Conservation (phyloP, 176 grass and related monocot species). For the Oryza brachyantha region DNA sequence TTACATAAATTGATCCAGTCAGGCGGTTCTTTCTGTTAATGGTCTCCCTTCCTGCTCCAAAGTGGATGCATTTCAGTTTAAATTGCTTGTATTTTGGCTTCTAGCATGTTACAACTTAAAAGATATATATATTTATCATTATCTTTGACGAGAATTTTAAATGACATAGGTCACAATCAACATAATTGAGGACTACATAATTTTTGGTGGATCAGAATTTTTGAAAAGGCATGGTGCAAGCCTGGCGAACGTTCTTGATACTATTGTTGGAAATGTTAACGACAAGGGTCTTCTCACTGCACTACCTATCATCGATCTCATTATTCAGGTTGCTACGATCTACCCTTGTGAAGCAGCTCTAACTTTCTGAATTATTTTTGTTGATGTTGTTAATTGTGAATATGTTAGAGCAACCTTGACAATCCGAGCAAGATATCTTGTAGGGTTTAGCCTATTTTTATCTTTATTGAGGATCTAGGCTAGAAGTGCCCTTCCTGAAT, state of each 20-base stretch:
- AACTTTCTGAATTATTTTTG: slow-evolving; percentile 1
- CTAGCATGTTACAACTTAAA: background rate
- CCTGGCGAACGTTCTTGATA: slow-evolving; percentile 77
- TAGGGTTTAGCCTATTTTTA: background rate
- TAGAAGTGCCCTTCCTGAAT: slow-evolving; percentile 11
- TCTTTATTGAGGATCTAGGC: background rate
- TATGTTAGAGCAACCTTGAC: slow-evolving; percentile 3
- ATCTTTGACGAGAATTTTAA: slow-evolving; percentile 10
- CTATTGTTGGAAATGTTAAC: slow-evolving; percentile 83
- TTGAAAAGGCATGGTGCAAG: slow-evolving; percentile 73
- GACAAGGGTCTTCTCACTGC: slow-evolving; percentile 82
- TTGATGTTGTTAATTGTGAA: slow-evolving; percentile 22
- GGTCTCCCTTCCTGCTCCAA: background rate
- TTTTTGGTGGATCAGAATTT: slow-evolving; percentile 92
- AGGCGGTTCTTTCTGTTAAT: background rate
- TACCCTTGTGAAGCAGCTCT: background rate
- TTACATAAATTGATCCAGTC: background rate
- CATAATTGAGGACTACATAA: slow-evolving; percentile 87
- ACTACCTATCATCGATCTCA: slow-evolving; percentile 78
- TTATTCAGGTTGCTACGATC: slow-evolving; percentile 77
- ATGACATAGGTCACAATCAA: slow-evolving; percentile 55
- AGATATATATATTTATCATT: slow-evolving; percentile 19
- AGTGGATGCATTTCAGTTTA: background rate
- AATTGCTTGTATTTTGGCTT: slow-evolving; percentile 12
- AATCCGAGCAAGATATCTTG: background rate